Evolutionary conservation across 148 eudicot species (phyloP).

Genomic region (Limonium bicolor): DNA sequence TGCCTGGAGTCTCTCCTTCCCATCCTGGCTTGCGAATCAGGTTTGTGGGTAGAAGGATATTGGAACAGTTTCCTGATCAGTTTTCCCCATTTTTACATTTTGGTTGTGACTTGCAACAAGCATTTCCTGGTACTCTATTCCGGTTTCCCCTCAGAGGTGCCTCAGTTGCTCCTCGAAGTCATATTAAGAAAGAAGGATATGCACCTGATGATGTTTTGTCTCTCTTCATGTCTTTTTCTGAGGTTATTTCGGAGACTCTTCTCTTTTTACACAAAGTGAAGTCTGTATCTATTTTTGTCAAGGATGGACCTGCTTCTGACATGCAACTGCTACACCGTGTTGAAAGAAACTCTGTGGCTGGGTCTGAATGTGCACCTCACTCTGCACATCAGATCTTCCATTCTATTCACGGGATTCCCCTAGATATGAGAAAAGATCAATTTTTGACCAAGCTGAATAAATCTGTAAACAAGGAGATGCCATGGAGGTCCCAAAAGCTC

Average conservation of each 20-base stretch:
- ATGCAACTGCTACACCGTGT: constrained; percentile 83
- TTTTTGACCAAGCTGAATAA: constrained; percentile 56
- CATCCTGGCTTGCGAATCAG: constrained; percentile 96
- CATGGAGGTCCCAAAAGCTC: constrained; percentile 80
- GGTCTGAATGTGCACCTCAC: constrained; percentile 42
- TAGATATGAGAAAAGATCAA: constrained; percentile 42
- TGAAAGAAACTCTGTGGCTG: constrained; percentile 32
- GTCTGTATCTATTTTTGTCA: constrained; percentile 68
- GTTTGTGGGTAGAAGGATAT: constrained; percentile 67
- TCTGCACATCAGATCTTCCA: constrained; percentile 43
- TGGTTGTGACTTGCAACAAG: constrained; percentile 81
- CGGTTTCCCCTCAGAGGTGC: constrained; percentile 86
- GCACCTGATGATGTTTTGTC: constrained; percentile 79
- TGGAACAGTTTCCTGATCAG: constrained; percentile 99
- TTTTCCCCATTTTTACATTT: constrained; percentile 89
- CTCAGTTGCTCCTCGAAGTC: constrained; percentile 73
- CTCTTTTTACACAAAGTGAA: constrained; percentile 85
- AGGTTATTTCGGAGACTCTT: constrained; percentile 79
- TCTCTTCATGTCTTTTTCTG: constrained; percentile 82
- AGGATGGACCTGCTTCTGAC: constrained; percentile 60
- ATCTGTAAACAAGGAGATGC: constrained; percentile 38
- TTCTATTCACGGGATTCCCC: constrained; percentile 37
- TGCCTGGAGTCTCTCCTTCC: constrained; percentile 95
- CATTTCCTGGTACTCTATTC: constrained; percentile 93
- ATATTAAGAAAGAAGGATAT: constrained; percentile 83